phyloP scores from a whole-genome alignment of 2,329 filamentous ascomycete genomes.

The Xylogone sp. region DNA sequence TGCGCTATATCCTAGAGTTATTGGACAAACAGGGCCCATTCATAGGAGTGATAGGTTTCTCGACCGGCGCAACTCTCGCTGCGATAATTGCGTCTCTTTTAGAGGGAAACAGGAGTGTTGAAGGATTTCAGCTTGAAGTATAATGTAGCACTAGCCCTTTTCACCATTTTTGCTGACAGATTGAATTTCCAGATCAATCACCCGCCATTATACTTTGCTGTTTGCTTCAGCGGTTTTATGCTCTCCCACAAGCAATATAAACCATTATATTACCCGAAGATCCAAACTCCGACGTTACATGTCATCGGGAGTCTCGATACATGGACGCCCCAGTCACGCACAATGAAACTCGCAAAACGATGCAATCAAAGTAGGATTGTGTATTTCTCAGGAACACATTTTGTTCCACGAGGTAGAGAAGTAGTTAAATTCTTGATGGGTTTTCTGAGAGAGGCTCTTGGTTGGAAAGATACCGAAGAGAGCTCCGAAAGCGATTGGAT shows the following conservation, averaged over 20 bases:
- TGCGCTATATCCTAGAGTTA: not conserved
- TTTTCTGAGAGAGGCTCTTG: not conserved
- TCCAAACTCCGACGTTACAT: not conserved
- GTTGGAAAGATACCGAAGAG: not conserved
- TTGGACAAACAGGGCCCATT: constrained; percentile 4
- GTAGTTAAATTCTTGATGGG: not conserved
- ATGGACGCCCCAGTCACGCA: not conserved
- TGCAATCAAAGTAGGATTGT: not conserved
- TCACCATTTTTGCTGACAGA: not conserved
- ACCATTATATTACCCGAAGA: not conserved
- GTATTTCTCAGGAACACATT: not conserved
- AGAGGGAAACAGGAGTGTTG: not conserved
- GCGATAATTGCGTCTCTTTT: constrained; percentile 3
- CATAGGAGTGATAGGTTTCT: constrained; percentile 5
- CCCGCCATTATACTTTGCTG: not conserved
- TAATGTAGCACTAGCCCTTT: not conserved
- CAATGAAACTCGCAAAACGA: not conserved
- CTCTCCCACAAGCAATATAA: not conserved
- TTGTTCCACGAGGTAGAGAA: not conserved
- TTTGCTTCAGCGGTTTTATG: not conserved
- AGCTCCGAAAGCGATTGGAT: not conserved
- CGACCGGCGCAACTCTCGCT: constrained; percentile 3
- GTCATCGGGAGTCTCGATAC: not conserved
- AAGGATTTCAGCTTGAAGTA: not conserved
- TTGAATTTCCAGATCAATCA: not conserved